Conservation (phyloP, 768 basidiomycete species). For the Russula compacta region DNA sequence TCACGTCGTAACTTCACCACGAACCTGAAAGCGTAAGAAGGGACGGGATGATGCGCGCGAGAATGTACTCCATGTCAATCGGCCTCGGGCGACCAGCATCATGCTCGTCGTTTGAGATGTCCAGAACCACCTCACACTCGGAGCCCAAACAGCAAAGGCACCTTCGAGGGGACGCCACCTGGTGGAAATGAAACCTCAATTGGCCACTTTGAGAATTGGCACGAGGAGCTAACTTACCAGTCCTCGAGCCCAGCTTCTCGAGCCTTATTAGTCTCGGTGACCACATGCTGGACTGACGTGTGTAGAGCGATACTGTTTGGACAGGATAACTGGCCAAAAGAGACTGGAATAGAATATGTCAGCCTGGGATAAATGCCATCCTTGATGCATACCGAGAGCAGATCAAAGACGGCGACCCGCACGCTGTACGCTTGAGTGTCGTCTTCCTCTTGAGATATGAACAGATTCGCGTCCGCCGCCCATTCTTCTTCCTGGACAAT, state of each 20-base stretch:
- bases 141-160: slow-evolving; percentile 75
- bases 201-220: background rate
- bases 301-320: slow-evolving; percentile 48
- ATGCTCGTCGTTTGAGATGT: slow-evolving; percentile 68
- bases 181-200: background rate
- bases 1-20: slow-evolving; percentile 20
- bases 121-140: slow-evolving; percentile 65
- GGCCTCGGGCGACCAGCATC: slow-evolving; percentile 52
- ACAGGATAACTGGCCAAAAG: slow-evolving; percentile 48
- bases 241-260: slow-evolving; percentile 46
- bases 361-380: background rate
- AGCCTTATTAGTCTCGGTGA: slow-evolving; percentile 45
- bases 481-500: slow-evolving; percentile 77
- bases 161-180: slow-evolving; percentile 96
- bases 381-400: slow-evolving; percentile 52
- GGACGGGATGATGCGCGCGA: slow-evolving; percentile 71
- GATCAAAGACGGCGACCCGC: slow-evolving; percentile 76
- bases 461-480: slow-evolving; percentile 82
- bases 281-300: slow-evolving; percentile 41
- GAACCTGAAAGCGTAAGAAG: slow-evolving; percentile 63
- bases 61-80: slow-evolving; percentile 70
- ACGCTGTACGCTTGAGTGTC: slow-evolving; percentile 76
- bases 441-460: slow-evolving; percentile 92
- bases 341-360: slow-evolving; percentile 30
- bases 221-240: slow-evolving; percentile 42